phyloP scores from a whole-genome alignment of 495 filamentous ascomycete genomes.

The Venustampulla echinocandica region DNA sequence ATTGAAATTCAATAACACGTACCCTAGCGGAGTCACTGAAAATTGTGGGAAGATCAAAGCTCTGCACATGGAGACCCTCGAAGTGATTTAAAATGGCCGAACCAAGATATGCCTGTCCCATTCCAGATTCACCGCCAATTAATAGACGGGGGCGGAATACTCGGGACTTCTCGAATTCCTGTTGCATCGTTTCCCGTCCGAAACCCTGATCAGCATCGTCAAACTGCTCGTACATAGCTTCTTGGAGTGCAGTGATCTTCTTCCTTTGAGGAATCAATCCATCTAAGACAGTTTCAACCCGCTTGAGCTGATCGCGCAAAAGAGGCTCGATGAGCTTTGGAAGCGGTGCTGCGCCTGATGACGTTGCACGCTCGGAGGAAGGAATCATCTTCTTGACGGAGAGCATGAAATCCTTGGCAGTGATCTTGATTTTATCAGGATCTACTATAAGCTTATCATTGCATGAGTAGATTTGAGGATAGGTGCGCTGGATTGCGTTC shows the following conservation, averaged over 20 bases:
- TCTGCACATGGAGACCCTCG: conserved; percentile 88
- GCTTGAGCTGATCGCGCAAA: conserved; percentile 58
- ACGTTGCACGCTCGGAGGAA: conserved; percentile 80
- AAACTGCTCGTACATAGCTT: conserved; percentile 86
- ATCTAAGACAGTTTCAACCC: conserved; percentile 58
- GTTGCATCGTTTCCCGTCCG: conserved; percentile 72
- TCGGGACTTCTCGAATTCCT: conserved; percentile 82
- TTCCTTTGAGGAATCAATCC: conserved; percentile 76
- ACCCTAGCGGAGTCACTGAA: conserved; percentile 54
- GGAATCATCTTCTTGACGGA: conserved; percentile 93
- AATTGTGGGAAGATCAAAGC: conserved; percentile 80
- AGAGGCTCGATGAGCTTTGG: conserved; percentile 74
- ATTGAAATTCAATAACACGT: conserved; percentile 8
- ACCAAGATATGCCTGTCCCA: conserved; percentile 91
- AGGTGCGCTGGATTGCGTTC: conserved; percentile 93
- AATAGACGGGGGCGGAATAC: conserved; percentile 84
- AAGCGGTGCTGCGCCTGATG: conserved; percentile 70
- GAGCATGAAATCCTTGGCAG: conserved; percentile 91
- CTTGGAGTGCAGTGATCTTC: conserved; percentile 78
- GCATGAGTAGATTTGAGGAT: conserved; percentile 91
- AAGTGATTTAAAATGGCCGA: conserved; percentile 81
- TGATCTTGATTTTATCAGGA: conserved; percentile 69
- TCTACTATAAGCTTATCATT: conserved; percentile 86
- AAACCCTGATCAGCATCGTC: conserved; percentile 69
- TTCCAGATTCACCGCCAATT: conserved; percentile 66